Base-by-base conservation (phyloP, 2,329 filamentous ascomycete species). In the Setomelanomma holmii region DNA sequence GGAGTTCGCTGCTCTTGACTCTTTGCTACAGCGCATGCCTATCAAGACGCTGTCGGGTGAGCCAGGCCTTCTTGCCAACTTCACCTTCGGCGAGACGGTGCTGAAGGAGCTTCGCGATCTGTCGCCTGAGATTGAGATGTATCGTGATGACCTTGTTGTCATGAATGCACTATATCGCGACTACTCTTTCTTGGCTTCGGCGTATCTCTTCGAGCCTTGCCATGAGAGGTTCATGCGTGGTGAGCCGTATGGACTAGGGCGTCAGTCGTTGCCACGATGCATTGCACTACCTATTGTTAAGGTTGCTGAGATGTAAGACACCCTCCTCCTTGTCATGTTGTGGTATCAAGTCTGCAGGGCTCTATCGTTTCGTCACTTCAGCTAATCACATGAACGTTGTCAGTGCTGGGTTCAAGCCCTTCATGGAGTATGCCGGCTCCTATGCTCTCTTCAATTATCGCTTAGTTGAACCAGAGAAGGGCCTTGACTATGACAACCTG, bases 121-220 rank as follows among this genome's bases (percentile, higher is more conserved):
- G 41, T 90, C 89, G 1, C 81, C 81, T 4, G 82, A 85, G 61
- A 83, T 96, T 51, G 88, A 95, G 67, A 85, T 86, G 74, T 88
- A 83, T 63, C 81, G 84, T 63, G 79, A 87, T 55, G 88, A 96
- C 75, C 82, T 93, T 34, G 88, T 89, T 14, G 78, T 91, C 53
- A 86, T 96, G 80, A 95, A 93, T 66, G 92, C 92, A 27, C 78
- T 96, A 41, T 96, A 96, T 75, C 84, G 93, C 17, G 93, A 97
- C 78, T 97, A 96, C 74, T 90, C 89, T 12, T 97, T 96, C 80
- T 78, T 96, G 23, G 89, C 92, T 4, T 96, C 90, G 20, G 90
- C 91, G 0, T 96, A 96, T 72, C 81, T 97, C 23, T 86, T 97
- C 23, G 93, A 97, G 80, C 93, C 93, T 10, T 97, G 93, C 74